Evolutionary conservation across 805 yeast species (phyloP), one percentile per base, ranked within the genome.

Genomic region (Ogataea nakhonphanomensis): DNA sequence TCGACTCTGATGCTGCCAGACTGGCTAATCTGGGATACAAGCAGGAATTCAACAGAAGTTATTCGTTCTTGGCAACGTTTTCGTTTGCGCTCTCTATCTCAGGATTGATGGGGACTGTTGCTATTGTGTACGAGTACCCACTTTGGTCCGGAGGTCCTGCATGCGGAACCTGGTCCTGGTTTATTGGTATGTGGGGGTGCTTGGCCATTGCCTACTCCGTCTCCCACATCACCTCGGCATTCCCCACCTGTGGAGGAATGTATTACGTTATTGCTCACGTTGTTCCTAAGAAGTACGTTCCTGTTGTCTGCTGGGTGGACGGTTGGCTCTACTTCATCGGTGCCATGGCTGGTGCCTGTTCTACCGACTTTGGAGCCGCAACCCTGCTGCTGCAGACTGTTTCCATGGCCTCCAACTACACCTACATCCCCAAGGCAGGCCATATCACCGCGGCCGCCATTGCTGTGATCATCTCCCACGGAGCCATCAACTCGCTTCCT

Each of bases 1-100:
- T 57, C 21, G 64, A 61, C 48, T 31, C 53, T 5, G 66, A 62
- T 50, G 65, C 64, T 13, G 57, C 58, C 25, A 59, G 53, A 31
- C 52, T 64, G 41, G 69, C 67, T 13, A 49, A 59, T 37, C 62
- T 79, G 42, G 87, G 86, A 14, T 80, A 79, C 53, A 74, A 74
- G 54, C 81, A 77, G 55, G 85, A 79, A 48, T 67, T 81, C 45
- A 65, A 59, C 44, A 71, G 87, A 57, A 71, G 68, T 34, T 80
- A 78, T 61, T 69, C 75, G n/a, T 70, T 78, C 41, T 49, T 78
- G 33, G 78, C 81, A 33, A 80, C 81, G 8, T 79, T 75, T 49
- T 81, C 83, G 3, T 78, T 78, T 48, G 84, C 84, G 3, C 71
- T 78, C 30, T 74, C 81, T 22, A 78, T 79, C 48, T 79, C 81